phyloP scores from a whole-genome alignment of 1,284 basidiomycete genomes.

The Rhodotorula sp. region DNA sequence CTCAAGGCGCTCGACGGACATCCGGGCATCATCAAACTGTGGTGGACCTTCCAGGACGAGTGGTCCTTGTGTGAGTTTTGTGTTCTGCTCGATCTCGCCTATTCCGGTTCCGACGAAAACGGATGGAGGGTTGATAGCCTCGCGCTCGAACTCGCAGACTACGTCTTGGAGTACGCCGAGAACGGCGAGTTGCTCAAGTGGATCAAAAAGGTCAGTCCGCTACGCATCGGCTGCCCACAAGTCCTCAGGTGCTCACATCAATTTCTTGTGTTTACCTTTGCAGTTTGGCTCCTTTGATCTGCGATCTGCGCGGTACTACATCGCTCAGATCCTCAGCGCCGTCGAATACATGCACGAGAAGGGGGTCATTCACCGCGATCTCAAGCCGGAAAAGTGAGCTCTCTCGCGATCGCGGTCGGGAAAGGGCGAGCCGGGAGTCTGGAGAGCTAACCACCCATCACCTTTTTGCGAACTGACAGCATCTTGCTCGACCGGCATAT shows the following conservation, averaged over 20 bases:
- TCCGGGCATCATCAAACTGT: slow-evolving; percentile 45
- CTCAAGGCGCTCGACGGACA: slow-evolving; percentile 54
- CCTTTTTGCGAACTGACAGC: slow-evolving; percentile 47
- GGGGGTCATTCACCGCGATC: slow-evolving; percentile 79
- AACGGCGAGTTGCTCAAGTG: slow-evolving; percentile 84
- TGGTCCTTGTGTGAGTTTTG: slow-evolving; percentile 34
- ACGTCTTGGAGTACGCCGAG: slow-evolving; percentile 82
- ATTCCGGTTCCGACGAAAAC: no score
- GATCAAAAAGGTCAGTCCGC: slow-evolving; percentile 62
- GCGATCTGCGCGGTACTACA: slow-evolving; percentile 72
- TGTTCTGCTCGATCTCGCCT: no score
- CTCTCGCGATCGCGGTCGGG: not conserved
- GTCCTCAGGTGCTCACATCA: no score
- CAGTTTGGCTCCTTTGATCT: slow-evolving; percentile 71
- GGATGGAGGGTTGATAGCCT: no score
- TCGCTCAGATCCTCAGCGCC: slow-evolving; percentile 83
- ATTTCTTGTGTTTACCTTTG: not conserved
- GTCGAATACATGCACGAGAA: slow-evolving; percentile 84
- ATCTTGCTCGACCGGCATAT: slow-evolving; percentile 79
- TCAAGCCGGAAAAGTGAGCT: slow-evolving; percentile 43
- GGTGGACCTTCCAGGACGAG: slow-evolving; percentile 46
- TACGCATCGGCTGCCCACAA: no score
- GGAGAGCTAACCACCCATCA: no score
- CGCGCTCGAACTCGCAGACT: slow-evolving; percentile 56
- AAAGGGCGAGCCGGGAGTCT: no score